Base-by-base conservation (phyloP, 495 filamentous ascomycete species). In the Penicillium angulare region DNA sequence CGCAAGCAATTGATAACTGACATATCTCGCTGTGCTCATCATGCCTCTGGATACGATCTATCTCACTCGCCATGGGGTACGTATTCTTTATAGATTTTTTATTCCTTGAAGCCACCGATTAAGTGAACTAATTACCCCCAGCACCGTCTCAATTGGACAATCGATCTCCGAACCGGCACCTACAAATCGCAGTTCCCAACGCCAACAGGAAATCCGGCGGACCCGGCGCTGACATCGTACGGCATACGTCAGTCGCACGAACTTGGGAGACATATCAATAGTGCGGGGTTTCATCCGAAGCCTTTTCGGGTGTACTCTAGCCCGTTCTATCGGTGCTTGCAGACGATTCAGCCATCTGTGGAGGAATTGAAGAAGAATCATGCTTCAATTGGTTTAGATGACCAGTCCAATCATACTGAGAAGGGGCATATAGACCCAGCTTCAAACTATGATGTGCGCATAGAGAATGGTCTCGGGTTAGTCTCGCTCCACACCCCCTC, bases 321-420 rank as follows among this genome's bases (percentile, higher is more conserved):
- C 52, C 89, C 90, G 12, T 97, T 92, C 62, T 97, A 95, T 67
- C 82, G 93, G 46, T 98, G 93, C 65, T 72, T 97, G 16, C 89
- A 97, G 67, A 97, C 93, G 0, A 79, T 97, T 34, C 63, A 70
- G 44, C 91, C 92, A 0, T 79, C 82, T 18, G 78, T 88, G 9
- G 78, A 84, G 52, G 65, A 65, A 22, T 67, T 86, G 52, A 73
- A 69, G 41, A 57, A 66, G 47, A 43, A 45, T 41, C 59, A 65
- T n/a, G n/a, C n/a, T n/a, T n/a, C n/a, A n/a, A n/a, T n/a, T 38
- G 49, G 24, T 6, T 35, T 29, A 16, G 16, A 43, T 8, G 20
- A 17, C 40, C 29, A 7, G 6, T 16, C 13, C 17, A 2, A 17
- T 3, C 24, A 40, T 17, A 34, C 43, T 36, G 8, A n/a, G 6